Evolutionary conservation across 805 yeast species (phyloP).

Genomic region (Candida morakotiae): DNA sequence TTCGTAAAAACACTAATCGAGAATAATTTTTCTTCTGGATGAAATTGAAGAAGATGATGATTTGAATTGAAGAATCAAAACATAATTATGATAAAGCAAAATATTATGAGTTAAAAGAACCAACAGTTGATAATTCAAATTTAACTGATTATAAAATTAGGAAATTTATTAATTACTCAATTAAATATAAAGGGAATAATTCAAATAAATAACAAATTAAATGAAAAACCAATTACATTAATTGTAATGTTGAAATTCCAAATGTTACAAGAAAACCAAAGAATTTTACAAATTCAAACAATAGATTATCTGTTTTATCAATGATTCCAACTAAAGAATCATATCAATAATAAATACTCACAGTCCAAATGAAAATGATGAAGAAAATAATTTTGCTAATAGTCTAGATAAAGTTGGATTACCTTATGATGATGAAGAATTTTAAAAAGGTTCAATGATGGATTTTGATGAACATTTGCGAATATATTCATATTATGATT

Average conservation of each 20-base stretch:
- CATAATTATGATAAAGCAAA: conserved; percentile 14
- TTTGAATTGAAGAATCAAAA: conserved; percentile 13
- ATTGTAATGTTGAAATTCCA: conserved; percentile 65
- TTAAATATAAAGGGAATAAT: conserved; percentile 18
- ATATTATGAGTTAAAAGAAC: conserved; percentile 33
- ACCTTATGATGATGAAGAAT: conserved; percentile 27
- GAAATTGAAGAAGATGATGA: conserved; percentile 9
- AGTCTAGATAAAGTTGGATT: conserved; percentile 34
- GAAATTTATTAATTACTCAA: conserved; percentile 42
- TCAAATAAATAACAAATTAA: background rate
- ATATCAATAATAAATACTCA: conserved; percentile 37
- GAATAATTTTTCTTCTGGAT: conserved; percentile 32
- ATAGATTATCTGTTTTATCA: conserved; percentile 68
- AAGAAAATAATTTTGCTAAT: conserved; percentile 37
- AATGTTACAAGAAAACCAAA: conserved; percentile 66
- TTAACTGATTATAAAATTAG: conserved; percentile 44
- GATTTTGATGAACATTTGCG: conserved; percentile 39
- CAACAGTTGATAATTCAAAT: conserved; percentile 28
- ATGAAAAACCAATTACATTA: conserved; percentile 40
- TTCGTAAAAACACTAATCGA: conserved; percentile 17
- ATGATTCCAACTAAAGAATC: conserved; percentile 67
- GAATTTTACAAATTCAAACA: conserved; percentile 56
- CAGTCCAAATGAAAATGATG: conserved; percentile 15
- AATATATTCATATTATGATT: conserved; percentile 36
- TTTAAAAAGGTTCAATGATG: conserved; percentile 32